These are phyloP conservation scores for Mrakia gelida DNA, from an alignment of 768 basidiomycete species.

Conservation along the genomic window DNA sequence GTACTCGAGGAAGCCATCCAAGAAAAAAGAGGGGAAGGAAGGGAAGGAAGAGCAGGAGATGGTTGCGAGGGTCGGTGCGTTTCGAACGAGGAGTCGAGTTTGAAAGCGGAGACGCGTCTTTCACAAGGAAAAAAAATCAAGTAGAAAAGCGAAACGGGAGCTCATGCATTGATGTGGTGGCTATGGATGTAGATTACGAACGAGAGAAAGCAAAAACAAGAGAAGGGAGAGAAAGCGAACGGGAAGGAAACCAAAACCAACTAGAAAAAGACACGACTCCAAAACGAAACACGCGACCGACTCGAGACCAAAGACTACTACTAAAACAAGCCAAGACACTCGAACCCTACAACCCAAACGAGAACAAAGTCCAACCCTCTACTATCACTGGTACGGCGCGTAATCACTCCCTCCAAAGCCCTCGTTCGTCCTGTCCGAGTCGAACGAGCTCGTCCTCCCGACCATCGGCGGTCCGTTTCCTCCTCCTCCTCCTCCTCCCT, in stretches of 20 bases:
- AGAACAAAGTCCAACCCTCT: no score
- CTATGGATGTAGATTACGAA: neutral
- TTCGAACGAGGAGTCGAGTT: neutral
- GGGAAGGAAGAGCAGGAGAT: neutral
- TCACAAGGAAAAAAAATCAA: no score
- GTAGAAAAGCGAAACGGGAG: neutral
- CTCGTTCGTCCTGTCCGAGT: conserved; percentile 7
- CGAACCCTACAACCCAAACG: neutral
- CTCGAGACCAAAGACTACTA: no score
- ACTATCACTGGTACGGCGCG: conserved; percentile 11
- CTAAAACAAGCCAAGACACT: no score
- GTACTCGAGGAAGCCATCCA: neutral
- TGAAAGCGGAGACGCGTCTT: no score
- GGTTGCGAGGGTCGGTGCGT: neutral
- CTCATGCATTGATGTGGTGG: neutral
- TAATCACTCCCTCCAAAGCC: neutral
- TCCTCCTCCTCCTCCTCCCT: neutral
- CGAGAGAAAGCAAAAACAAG: neutral
- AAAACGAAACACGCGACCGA: no score
- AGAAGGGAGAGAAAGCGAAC: neutral
- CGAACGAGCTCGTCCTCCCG: neutral
- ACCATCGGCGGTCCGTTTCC: neutral
- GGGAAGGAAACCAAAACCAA: neutral
- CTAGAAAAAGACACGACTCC: neutral
- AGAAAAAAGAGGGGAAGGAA: neutral